Percentiles rank a stretch among this genome's conserved stretches.
Conservation (phyloP, 192 early-diverging fungal genomes). For the Coemansia sp. region DNA sequence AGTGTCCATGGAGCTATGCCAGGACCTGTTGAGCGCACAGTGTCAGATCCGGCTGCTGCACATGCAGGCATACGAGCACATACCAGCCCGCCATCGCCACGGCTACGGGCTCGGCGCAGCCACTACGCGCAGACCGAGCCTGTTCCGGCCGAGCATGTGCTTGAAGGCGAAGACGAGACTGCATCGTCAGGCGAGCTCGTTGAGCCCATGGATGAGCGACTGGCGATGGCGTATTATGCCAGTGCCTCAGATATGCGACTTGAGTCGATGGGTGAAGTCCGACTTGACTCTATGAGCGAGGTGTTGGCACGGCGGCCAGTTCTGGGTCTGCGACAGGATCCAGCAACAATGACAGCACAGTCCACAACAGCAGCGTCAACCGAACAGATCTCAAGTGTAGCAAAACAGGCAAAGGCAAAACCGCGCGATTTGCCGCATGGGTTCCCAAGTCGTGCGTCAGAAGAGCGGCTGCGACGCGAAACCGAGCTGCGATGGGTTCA, state of each 20-base stretch:
- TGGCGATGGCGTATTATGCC: constrained; percentile 26
- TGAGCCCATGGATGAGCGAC: constrained; percentile 16
- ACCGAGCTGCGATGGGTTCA: constrained; percentile 53
- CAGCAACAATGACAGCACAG: constrained; percentile 8
- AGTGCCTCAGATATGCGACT: constrained; percentile 36
- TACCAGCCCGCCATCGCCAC: constrained; percentile 50
- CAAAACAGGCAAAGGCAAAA: constrained; percentile 18
- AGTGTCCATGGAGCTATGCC: constrained; percentile 15
- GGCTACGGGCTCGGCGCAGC: constrained; percentile 19
- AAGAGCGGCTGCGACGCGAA: constrained; percentile 52
- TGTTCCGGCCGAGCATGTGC: background rate
- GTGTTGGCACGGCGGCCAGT: constrained; percentile 29
- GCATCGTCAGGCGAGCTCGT: constrained; percentile 27
- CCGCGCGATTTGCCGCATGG: constrained; percentile 30
- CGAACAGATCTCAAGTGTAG: constrained; percentile 22
- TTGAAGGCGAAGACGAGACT: constrained; percentile 33
- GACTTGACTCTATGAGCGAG: constrained; percentile 34
- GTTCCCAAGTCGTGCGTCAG: constrained; percentile 41
- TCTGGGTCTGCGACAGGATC: constrained; percentile 42
- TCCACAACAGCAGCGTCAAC: constrained; percentile 17
- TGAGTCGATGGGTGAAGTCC: constrained; percentile 28
- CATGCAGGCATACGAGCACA: constrained; percentile 35
- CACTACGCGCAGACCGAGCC: constrained; percentile 11
- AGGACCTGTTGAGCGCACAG: constrained; percentile 27
- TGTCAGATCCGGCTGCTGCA: constrained; percentile 30